Evolutionary conservation across 1,284 basidiomycete species (phyloP).

Genomic region (Cystobasidiaceae sp.): DNA sequence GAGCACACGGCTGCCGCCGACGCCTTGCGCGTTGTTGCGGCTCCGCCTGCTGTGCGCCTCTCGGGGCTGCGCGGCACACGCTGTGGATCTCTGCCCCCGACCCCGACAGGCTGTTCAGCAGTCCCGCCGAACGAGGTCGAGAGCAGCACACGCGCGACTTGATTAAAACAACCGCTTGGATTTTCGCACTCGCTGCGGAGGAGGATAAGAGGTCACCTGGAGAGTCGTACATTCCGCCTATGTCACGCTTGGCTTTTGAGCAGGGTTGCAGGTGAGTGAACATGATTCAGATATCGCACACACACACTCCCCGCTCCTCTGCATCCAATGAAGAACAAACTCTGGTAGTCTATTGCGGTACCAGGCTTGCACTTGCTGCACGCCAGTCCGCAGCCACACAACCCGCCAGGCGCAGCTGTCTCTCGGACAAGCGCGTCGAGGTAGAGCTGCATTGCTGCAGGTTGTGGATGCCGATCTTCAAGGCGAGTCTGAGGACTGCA

Average conservation of each 20-base stretch:
- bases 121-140: constrained; percentile 3
- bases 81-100: constrained; percentile 1
- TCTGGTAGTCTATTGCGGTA: constrained; percentile 29
- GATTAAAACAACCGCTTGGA: constrained; percentile 34
- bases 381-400: constrained; percentile 22
- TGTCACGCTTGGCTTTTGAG: neutral
- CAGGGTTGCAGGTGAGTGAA: neutral
- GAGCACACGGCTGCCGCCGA: neutral
- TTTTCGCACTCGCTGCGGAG: neutral
- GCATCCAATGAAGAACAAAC: constrained; percentile 22
- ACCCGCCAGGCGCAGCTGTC: neutral
- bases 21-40: neutral
- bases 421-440: neutral
- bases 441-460: constrained; percentile 9
- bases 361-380: constrained; percentile 15
- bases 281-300: neutral
- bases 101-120: constrained; percentile 3
- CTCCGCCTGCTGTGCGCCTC: neutral
- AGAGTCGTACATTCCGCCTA: constrained; percentile 27
- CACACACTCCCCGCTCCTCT: neutral
- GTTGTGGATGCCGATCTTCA: constrained; percentile 28
- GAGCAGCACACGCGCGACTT: neutral
- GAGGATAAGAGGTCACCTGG: constrained; percentile 33
- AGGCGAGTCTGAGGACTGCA: constrained; percentile 28
- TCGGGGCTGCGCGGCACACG: constrained; percentile 2